Evolutionary conservation across 805 yeast genomes (phyloP).

Genomic region (Saccharomycopsis fodiens): DNA sequence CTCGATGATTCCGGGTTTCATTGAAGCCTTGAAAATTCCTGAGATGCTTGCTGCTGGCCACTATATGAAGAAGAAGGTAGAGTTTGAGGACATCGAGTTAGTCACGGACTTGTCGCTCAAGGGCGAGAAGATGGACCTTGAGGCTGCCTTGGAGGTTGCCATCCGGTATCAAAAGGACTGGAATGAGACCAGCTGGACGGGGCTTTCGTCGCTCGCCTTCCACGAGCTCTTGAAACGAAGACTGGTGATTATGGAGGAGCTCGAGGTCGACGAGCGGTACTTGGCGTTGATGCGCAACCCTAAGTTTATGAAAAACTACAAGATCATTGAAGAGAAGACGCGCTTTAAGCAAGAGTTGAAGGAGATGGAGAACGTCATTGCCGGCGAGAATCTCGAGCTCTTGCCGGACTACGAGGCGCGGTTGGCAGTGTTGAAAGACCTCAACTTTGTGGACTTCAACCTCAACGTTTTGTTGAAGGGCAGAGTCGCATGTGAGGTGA

Average conservation of each 20-base stretch:
- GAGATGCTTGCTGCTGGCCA: constrained; percentile 20
- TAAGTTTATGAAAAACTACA: constrained; percentile 38
- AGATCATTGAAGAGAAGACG: constrained; percentile 39
- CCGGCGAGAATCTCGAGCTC: constrained; percentile 83
- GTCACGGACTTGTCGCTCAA: constrained; percentile 29
- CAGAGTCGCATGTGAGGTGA: constrained; percentile 86
- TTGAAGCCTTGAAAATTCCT: constrained; percentile 15
- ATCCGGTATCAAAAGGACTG: constrained; percentile 34
- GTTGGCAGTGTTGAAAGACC: constrained; percentile 62
- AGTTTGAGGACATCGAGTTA: constrained; percentile 27
- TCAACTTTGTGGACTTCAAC: constrained; percentile 72
- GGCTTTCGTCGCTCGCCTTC: constrained; percentile 29
- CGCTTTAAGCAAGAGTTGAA: constrained; percentile 43
- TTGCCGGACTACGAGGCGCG: constrained; percentile 93
- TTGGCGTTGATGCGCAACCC: constrained; percentile 30
- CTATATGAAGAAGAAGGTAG: constrained; percentile 20
- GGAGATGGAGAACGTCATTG: constrained; percentile 50
- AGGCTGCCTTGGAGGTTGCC: constrained; percentile 30
- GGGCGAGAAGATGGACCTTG: constrained; percentile 31
- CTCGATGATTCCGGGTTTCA: constrained; percentile 25
- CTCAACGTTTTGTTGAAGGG: constrained; percentile 78
- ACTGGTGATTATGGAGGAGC: constrained; percentile 27
- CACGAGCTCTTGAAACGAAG: constrained; percentile 34
- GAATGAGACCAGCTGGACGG: constrained; percentile 37
- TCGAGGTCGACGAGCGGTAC: constrained; percentile 23